phyloP scores from a whole-genome alignment of 108 stramenopile genomes.

The Nitzschia sp. region DNA sequence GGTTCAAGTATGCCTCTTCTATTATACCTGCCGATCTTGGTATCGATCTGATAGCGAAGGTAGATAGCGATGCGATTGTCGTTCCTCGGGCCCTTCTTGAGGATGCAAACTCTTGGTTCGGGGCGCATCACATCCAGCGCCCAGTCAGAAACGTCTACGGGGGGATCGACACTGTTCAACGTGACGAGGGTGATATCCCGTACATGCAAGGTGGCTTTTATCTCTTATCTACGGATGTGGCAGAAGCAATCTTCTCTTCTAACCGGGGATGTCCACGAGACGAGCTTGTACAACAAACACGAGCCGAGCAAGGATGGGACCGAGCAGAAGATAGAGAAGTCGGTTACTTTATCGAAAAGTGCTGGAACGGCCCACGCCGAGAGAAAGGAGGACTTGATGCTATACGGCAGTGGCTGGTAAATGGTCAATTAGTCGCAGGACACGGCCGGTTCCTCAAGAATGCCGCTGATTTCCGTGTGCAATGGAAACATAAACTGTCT shows the following conservation, averaged over 20 bases:
- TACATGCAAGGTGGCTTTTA: slow-evolving; percentile 18
- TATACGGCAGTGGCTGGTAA: not conserved
- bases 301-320: not conserved
- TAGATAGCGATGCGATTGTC: slow-evolving; percentile 12
- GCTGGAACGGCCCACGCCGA: not conserved
- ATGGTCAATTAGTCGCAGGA: not conserved
- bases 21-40: not conserved
- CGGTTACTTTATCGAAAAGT: not conserved
- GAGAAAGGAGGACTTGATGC: not conserved
- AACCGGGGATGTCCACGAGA: not conserved
- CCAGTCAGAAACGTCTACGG: not conserved
- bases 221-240: not conserved
- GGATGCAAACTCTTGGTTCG: not conserved
- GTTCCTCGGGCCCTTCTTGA: slow-evolving; percentile 14
- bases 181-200: not conserved
- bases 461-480: slow-evolving; percentile 1
- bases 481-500: slow-evolving; percentile 8
- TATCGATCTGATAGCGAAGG: too few species aligned
- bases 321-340: slow-evolving; percentile 9
- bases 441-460: not conserved
- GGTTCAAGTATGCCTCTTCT: slow-evolving; percentile 23
- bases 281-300: not conserved
- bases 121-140: too few species aligned
- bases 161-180: not conserved
- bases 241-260: not conserved